Evolutionary conservation across 2,329 filamentous ascomycete genomes (phyloP), one percentile per base, ranked within the genome.

Genomic region (Calonectria honghensis): DNA sequence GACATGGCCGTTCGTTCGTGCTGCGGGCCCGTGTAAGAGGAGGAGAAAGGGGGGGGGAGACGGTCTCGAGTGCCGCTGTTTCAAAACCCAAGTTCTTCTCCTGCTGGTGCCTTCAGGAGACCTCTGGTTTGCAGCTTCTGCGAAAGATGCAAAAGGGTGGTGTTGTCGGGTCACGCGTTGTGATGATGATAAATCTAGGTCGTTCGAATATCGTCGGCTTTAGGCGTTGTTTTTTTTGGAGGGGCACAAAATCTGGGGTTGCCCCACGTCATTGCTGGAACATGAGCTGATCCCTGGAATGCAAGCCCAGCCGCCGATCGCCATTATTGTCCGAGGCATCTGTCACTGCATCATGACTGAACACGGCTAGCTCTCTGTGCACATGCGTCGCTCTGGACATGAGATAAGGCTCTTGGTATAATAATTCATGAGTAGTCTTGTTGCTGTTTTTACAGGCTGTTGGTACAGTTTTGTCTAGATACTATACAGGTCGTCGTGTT

Each of bases 1-100:
- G 84, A 81, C 84, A 85, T 82, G 75, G 67, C 52, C 13, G 37
- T 39, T 68, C 37, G 37, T 41, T 57, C 50, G 59, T 20, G 48
- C 45, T 73, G 67, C 6, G 54, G 10, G 41, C 18, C 35, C n/a
- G 39, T 61, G 20, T 20, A n/a, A 48, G 45, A n/a, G 45, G n/a
- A 11, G 13, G 37, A 11, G 37, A 39, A 39, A 45, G n/a, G 18
- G 48, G 35, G 10, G 48, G 35, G 39, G 51, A 54, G 39, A n/a
- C 9, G 48, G 41, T 18, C 18, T 16, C 51, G 37, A 2, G 32
- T 66, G 31, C 18, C 37, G 35, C 9, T 51, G 11, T 31, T n/a
- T 35, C 32, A 10, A 18, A 20, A 29, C 14, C 18, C n/a, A 31
- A 10, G 10, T 10, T 13, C 20, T 35, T n/a, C 13, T 31, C 48